Evolutionary conservation across 495 filamentous ascomycete genomes (phyloP), one percentile per base, ranked within the genome.

Genomic region (Neurospora discreta): DNA sequence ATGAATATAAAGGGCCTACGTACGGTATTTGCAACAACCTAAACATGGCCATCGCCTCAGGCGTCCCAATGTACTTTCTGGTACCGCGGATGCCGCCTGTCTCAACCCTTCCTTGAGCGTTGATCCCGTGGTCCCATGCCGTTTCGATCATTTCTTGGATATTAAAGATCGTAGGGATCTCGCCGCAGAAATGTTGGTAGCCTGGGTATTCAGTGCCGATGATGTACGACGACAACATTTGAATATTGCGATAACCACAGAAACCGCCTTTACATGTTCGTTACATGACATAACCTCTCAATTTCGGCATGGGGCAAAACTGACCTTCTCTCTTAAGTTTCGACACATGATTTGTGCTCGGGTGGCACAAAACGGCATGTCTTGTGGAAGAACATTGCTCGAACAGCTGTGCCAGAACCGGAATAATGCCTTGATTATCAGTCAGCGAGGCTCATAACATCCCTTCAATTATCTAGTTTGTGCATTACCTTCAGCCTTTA

Each of bases 241-340:
- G 95, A 46, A 98, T 97, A 79, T 97, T 99, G 11, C 95, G 86
- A 77, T 98, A 99, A n/a, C 95, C 95, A 81, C 95, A 99, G 81
- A 98, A 99, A 1, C 93, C 93, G 41, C 94, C 91, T 84, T 40
- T 30, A 11, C 9, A 36, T 69, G 13, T 18, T 16, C 5, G 11
- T 60, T 60, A 20, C 43, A 8, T 40, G 71, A 43, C 42, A 68
- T 39, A 1, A 38, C 23, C 16, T 20, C n/a, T 69, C 9, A 33
- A 5, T 58, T 20, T 6, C 30, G 1, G 26, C 43, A 23, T 23
- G 33, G 44, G 8, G 40, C 6, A 23, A 39, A 23, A 38, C 44
- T 8, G 78, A 84, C 85, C 88, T 80, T 97, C 94, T 42, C 84
- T 87, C 11, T 85, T 85, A 43, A 97, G 84, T 75, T 97, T 97